Percentiles rank a stretch among this genome's conserved stretches.
These are phyloP conservation scores for Inonotus hispidus DNA, from an alignment of 1,284 basidiomycete species.

Conservation along the genomic window DNA sequence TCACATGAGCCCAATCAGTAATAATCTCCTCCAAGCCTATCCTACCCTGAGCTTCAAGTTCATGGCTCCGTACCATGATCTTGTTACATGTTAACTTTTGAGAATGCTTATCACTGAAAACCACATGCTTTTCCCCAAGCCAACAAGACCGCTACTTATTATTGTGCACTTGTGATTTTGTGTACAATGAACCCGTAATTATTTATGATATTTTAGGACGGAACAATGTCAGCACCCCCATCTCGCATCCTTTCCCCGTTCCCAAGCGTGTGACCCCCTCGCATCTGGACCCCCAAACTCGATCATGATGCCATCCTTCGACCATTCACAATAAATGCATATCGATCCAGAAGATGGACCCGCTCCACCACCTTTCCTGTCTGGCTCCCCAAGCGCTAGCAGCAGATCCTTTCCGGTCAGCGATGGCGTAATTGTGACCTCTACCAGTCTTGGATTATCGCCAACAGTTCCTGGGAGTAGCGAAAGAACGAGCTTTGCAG, in stretches of 20 bases:
- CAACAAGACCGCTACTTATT: no score
- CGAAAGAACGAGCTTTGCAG: conserved; percentile 41
- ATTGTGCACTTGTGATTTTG: no score
- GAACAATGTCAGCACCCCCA: conserved; percentile 74
- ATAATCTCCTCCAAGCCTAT: no score
- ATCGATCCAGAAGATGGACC: conserved; percentile 80
- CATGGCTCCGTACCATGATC: no score
- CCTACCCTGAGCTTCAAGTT: no score
- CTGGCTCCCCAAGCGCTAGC: conserved; percentile 69
- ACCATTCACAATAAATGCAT: conserved; percentile 90
- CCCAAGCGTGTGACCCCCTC: conserved; percentile 78
- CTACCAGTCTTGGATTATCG: conserved; percentile 32
- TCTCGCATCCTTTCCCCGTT: conserved; percentile 69
- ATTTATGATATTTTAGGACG: conserved; percentile 21
- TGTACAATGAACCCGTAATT: neutral
- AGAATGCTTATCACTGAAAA: neutral
- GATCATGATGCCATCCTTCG: conserved; percentile 71
- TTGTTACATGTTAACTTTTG: neutral
- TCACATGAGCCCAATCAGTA: no score
- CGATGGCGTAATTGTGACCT: conserved; percentile 40
- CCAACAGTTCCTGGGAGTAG: conserved; percentile 36
- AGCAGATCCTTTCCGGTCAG: conserved; percentile 78
- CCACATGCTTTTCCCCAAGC: no score
- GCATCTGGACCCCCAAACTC: conserved; percentile 77
- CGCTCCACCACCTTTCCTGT: conserved; percentile 79